phyloP scores from a whole-genome alignment of 192 early-diverging fungal species.

The Mortierella alpina region DNA sequence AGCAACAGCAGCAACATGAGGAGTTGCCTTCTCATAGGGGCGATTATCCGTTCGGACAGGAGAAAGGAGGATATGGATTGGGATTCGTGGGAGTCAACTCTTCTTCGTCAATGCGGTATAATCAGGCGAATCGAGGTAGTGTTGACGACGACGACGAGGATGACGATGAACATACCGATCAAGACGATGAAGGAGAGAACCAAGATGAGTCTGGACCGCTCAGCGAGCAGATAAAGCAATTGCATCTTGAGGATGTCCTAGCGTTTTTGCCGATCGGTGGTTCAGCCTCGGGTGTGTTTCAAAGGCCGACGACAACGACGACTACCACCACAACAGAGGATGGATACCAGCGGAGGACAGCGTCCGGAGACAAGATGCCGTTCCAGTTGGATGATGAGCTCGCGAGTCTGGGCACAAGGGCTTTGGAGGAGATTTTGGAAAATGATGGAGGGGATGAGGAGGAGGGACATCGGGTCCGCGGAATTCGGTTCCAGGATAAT shows the following conservation, averaged over 20 bases:
- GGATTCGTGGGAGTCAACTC: slow-evolving; percentile 25
- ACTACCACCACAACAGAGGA: background rate
- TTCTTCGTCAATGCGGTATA: background rate
- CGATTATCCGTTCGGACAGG: slow-evolving; percentile 7
- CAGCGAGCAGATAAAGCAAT: slow-evolving; percentile 44
- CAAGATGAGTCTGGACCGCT: slow-evolving; percentile 41
- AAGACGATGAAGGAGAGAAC: slow-evolving; percentile 18
- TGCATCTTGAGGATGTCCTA: slow-evolving; percentile 40
- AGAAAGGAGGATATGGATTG: slow-evolving; percentile 12
- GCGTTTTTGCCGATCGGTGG: slow-evolving; percentile 41
- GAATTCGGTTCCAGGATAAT: slow-evolving; percentile 31
- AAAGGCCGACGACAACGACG: background rate
- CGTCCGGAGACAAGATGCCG: slow-evolving; percentile 40
- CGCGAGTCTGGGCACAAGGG: slow-evolving; percentile 26
- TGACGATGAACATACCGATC: slow-evolving; percentile 10
- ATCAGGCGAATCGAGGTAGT: background rate
- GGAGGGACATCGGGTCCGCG: slow-evolving; percentile 9
- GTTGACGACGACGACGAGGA: slow-evolving; percentile 23
- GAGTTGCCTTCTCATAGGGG: slow-evolving; percentile 4
- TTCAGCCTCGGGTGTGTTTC: slow-evolving; percentile 20
- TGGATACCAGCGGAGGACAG: slow-evolving; percentile 18
- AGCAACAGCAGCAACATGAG: background rate
- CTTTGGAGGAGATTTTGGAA: slow-evolving; percentile 33
- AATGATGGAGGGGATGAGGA: slow-evolving; percentile 41
- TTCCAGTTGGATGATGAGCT: slow-evolving; percentile 48